Conservation (phyloP, 1,284 basidiomycete species). For the Vanrija pseudolonga region DNA sequence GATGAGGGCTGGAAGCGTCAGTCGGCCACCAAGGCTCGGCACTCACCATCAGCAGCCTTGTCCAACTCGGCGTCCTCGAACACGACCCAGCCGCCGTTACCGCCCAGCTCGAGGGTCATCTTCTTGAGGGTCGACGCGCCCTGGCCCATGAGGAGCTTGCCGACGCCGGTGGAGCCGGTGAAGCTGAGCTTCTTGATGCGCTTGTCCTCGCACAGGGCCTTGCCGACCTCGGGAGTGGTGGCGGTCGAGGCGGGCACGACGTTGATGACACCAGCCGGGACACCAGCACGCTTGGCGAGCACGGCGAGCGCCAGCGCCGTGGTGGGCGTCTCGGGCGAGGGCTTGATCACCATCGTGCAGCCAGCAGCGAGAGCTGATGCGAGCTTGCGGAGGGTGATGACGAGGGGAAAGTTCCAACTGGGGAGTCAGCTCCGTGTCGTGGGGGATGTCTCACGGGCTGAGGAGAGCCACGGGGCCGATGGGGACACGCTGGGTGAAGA, state of each 20-base stretch:
- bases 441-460: slow-evolving; percentile 23
- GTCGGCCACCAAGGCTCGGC: too few relatives aligned
- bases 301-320: slow-evolving; percentile 65
- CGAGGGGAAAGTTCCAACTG: slow-evolving; percentile 74
- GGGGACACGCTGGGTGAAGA: slow-evolving; percentile 55
- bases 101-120: slow-evolving; percentile 47
- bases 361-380: slow-evolving; percentile 74
- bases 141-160: slow-evolving; percentile 21
- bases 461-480: slow-evolving; percentile 57
- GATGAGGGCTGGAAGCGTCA: slow-evolving; percentile 53
- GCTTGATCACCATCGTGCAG: slow-evolving; percentile 53
- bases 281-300: slow-evolving; percentile 53
- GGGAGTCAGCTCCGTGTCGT: neutral
- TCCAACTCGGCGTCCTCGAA: slow-evolving; percentile 47
- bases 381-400: slow-evolving; percentile 70
- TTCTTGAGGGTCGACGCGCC: slow-evolving; percentile 47
- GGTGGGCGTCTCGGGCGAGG: slow-evolving; percentile 81
- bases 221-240: slow-evolving; percentile 36
- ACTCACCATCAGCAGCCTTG: slow-evolving; percentile 28
- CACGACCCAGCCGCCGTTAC: slow-evolving; percentile 45
- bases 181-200: slow-evolving; percentile 70
- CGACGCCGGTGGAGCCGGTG: slow-evolving; percentile 67
- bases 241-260: slow-evolving; percentile 69
- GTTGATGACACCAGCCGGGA: slow-evolving; percentile 85
- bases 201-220: slow-evolving; percentile 30